Evolutionary conservation across 1,284 basidiomycete species (phyloP).

Genomic region (Nidula niveotomentosa): DNA sequence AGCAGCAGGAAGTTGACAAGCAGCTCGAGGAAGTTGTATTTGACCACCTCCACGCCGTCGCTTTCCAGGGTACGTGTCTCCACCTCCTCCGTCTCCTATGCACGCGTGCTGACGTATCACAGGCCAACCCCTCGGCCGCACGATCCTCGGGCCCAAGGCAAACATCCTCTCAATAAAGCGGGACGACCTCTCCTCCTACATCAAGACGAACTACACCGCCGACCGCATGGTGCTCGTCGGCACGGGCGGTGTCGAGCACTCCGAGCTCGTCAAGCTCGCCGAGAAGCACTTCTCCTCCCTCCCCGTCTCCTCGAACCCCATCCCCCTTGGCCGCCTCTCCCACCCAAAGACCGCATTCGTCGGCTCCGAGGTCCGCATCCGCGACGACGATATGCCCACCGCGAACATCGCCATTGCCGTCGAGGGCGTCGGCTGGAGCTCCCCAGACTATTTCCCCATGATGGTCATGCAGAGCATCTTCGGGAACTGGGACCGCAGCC

Average conservation of each 20-base stretch:
- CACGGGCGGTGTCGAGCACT: conserved; percentile 93
- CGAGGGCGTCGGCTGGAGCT: conserved; percentile 97
- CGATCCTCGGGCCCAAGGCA: conserved; percentile 95
- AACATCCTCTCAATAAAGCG: conserved; percentile 97
- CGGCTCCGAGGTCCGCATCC: conserved; percentile 95
- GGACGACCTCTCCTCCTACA: conserved; percentile 89
- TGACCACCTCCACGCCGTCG: conserved; percentile 96
- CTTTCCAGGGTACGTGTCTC: conserved; percentile 79
- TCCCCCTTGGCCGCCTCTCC: conserved; percentile 81
- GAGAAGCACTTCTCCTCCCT: conserved; percentile 92
- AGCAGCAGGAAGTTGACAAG: conserved; percentile 99
- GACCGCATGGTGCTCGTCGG: conserved; percentile 99
- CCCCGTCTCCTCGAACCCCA: conserved; percentile 86
- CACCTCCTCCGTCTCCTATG: conserved; percentile 5
- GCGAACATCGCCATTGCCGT: conserved; percentile 96
- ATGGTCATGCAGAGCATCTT: conserved; percentile 98
- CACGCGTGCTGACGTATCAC: conserved; percentile 6
- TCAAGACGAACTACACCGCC: conserved; percentile 97
- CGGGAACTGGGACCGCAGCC: conserved; percentile 99
- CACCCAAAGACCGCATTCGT: conserved; percentile 83
- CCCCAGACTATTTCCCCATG: conserved; percentile 99
- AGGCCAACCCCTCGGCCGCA: conserved; percentile 95
- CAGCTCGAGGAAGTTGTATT: conserved; percentile 99
- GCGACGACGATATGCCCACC: conserved; percentile 89
- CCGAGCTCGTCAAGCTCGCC: conserved; percentile 92